Conservation (phyloP, 106 monocot species). For the Dioscorea zingiberensis region DNA sequence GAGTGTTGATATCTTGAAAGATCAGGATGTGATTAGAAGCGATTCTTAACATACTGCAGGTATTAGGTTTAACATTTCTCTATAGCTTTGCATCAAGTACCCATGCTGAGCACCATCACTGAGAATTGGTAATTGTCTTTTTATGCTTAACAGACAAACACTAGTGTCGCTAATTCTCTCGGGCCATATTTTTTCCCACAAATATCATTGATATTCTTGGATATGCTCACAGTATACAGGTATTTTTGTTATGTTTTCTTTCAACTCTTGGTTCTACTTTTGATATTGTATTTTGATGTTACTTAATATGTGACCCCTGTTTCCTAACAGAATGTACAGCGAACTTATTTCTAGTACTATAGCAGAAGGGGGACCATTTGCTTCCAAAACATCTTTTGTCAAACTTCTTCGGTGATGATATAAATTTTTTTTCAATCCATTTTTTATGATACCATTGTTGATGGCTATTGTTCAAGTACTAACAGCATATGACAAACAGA, state of each 20-base stretch:
- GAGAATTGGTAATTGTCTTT: background rate
- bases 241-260: slow-evolving; percentile 1
- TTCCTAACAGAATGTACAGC: slow-evolving; percentile 89
- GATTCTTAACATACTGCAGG: slow-evolving; percentile 97
- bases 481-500: slow-evolving; percentile 24
- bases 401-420: slow-evolving; percentile 2
- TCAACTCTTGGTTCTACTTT: slow-evolving; percentile 1
- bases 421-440: background rate
- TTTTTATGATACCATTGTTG: background rate
- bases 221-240: slow-evolving; percentile 99
- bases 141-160: slow-evolving; percentile 77
- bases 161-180: slow-evolving; percentile 86
- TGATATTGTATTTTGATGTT: background rate
- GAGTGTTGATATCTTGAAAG: slow-evolving; percentile 91
- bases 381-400: slow-evolving; percentile 91
- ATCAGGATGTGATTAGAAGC: slow-evolving; percentile 87
- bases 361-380: slow-evolving; percentile 92
- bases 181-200: slow-evolving; percentile 88
- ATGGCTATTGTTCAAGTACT: background rate
- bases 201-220: slow-evolving; percentile 91
- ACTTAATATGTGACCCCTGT: background rate
- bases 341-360: slow-evolving; percentile 95
- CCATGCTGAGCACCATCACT: no score
- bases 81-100: no score
- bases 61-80: slow-evolving; percentile 14